These are phyloP conservation scores for Phycomyces nitens DNA, from an alignment of 192 early-diverging fungal species.

Conservation along the genomic window DNA sequence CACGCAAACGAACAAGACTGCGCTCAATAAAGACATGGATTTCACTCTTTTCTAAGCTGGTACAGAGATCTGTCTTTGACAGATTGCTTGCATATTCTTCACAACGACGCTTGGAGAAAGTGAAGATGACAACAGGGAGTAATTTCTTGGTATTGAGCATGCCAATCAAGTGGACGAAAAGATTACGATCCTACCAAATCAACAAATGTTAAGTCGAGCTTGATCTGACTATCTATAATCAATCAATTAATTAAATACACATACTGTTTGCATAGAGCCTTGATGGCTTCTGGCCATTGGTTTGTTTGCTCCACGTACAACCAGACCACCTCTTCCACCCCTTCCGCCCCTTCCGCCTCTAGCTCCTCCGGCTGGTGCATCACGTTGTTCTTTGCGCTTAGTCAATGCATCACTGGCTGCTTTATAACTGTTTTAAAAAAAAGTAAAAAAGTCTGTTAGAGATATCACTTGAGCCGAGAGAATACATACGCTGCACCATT, in stretches of 20 bases:
- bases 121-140: conserved; percentile 89
- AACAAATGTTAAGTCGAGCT: background rate
- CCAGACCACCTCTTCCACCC: conserved; percentile 42
- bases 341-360: conserved; percentile 42
- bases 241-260: too few relatives aligned
- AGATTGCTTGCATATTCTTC: conserved; percentile 84
- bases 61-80: conserved; percentile 77
- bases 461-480: background rate
- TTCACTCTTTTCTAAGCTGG: conserved; percentile 74
- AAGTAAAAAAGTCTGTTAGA: background rate
- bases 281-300: conserved; percentile 34
- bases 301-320: conserved; percentile 42
- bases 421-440: conserved; percentile 51
- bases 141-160: conserved; percentile 71
- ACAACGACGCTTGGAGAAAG: conserved; percentile 93
- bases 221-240: background rate
- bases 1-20: conserved; percentile 76
- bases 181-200: conserved; percentile 58
- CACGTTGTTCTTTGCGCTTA: conserved; percentile 53
- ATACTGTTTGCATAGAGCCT: conserved; percentile 35
- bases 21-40: conserved; percentile 86
- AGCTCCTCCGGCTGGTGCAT: conserved; percentile 37
- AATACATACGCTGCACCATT: conserved; percentile 31
- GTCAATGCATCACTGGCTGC: conserved; percentile 68
- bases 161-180: conserved; percentile 79